These are phyloP conservation scores for Triticum dicoccoides DNA, from an alignment of 176 grass and related monocot species.

Conservation along the genomic window DNA sequence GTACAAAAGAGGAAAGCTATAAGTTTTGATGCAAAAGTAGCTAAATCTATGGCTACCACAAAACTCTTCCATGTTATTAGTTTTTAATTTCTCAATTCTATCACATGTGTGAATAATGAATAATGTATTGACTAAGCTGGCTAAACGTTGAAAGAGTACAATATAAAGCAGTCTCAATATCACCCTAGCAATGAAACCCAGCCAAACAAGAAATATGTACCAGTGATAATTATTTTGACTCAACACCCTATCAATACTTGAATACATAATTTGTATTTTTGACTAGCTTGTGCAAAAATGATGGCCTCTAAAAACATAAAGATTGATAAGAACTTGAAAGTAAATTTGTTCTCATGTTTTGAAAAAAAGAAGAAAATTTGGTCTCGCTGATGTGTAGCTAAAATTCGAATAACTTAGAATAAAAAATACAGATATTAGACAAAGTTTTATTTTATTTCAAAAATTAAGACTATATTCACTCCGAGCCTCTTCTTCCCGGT, in stretches of 20 bases:
- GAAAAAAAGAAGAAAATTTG: no score
- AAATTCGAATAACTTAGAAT: neutral
- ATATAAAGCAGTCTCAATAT: no score
- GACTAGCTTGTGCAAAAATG: no score
- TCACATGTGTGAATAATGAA: neutral
- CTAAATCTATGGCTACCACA: neutral
- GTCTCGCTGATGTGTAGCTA: neutral
- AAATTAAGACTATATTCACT: no score
- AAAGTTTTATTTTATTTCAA: neutral
- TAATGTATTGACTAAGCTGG: neutral
- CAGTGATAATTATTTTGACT: neutral
- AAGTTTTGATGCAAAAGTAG: neutral
- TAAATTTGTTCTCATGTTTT: neutral
- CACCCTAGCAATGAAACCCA: neutral
- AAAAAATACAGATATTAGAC: neutral
- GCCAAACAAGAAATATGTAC: neutral
- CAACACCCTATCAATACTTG: neutral
- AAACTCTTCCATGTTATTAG: neutral
- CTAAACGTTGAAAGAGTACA: neutral
- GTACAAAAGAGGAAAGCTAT: neutral
- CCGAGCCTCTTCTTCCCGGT: no score
- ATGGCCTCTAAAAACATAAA: neutral
- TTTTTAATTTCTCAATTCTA: no score
- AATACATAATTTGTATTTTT: no score
- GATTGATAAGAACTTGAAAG: neutral